Base-by-base conservation (phyloP, 2,329 filamentous ascomycete genomes). In the Orbilia quercus region DNA sequence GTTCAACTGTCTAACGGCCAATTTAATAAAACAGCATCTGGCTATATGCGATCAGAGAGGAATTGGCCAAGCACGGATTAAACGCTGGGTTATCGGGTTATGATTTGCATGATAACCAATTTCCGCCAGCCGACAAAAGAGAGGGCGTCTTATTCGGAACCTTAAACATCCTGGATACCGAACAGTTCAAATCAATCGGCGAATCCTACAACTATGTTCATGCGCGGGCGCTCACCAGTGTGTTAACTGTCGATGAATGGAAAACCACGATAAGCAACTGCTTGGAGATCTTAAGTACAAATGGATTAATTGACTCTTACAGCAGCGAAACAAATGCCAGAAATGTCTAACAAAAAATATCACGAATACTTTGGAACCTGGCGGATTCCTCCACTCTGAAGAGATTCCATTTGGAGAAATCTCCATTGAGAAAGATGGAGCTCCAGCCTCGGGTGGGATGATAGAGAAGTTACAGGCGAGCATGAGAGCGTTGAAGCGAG, bases 391-490 rank as follows among this genome's bases (percentile, higher is more conserved):
- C 12, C 69, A 73, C 50, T 66, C 66, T 31, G 69, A 60, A 16
- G 69, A 66, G 23, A 60, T 66, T 14, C 59, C 67, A 16, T 59
- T 73, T 23, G 53, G 54, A 34, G 67, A 73, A 45, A 22, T 60
- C 11, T 45, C 59, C 16, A 65, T 73, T 1, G 67, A 65, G 28
- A 59, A 50, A 48, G 47, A 58, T 42, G 59, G 67, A 20, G 23
- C 5, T 25, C 59, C 60, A 22, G 53, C 47, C 14, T 48, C 59
- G 3, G 67, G 45, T 34, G 67, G 67, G 20, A 16, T 73, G 6
- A n/a, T 73, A 16, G 45, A 73, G 54, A 73, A 73, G 45, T 23
- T 73, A 7, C 53, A 60, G 36, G 47, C 45, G 67, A 73, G 59
- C 22, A 42, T 73, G 45, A 65, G 23, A 28, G 20, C 50, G 20